Evolutionary conservation across 2,329 filamentous ascomycete genomes (phyloP).

Genomic region (Leptosphaerulina australis): DNA sequence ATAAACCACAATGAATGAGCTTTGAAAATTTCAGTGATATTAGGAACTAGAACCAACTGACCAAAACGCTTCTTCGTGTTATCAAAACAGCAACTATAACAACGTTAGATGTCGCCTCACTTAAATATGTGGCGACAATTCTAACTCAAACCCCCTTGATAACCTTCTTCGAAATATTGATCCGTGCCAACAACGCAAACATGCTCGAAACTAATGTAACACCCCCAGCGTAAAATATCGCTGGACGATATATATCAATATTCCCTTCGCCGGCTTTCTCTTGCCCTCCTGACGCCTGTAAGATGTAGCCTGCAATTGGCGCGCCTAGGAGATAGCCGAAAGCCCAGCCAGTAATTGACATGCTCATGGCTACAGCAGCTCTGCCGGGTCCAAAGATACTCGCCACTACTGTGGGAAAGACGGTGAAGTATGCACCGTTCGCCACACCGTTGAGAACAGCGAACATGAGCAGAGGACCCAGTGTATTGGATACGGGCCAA

Average conservation of each 20-base stretch:
- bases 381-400: conserved; percentile 35
- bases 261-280: conserved; percentile 13
- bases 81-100: neutral
- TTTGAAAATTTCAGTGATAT: too few species aligned
- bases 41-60: too few species aligned
- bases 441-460: conserved; percentile 37
- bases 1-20: too few species aligned
- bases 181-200: conserved; percentile 6
- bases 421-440: conserved; percentile 38
- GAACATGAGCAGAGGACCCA: conserved; percentile 33
- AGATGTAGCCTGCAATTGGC: conserved; percentile 37
- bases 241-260: conserved; percentile 32
- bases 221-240: conserved; percentile 39
- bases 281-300: conserved; percentile 33
- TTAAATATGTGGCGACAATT: too few species aligned
- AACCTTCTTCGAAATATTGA: conserved; percentile 15
- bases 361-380: conserved; percentile 36
- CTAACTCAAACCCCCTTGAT: conserved; percentile 12
- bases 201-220: conserved; percentile 16
- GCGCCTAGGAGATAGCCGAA: conserved; percentile 35
- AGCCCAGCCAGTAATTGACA: conserved; percentile 35
- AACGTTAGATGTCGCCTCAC: neutral
- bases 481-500: conserved; percentile 34
- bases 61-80: too few species aligned
- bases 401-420: conserved; percentile 34